Base-by-base conservation (phyloP, 768 basidiomycete genomes). In the Macrolepiota fuliginosa region DNA sequence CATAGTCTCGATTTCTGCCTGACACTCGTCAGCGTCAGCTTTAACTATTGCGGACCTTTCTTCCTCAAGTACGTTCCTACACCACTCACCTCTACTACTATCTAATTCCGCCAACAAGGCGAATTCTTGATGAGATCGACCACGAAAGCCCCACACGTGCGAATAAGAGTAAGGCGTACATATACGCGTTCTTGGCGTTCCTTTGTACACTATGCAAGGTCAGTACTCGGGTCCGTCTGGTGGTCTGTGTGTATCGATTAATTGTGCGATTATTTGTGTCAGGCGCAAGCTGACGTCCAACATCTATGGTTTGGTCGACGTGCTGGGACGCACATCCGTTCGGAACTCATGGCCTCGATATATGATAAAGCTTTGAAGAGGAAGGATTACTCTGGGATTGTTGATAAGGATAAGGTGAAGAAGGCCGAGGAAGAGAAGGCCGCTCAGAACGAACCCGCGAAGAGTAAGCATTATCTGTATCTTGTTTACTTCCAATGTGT, bases 361-460 rank as follows among this genome's bases (percentile, higher is more conserved):
- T 96, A 95, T 68, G 90, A 94, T 71, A 97, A 97, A 71, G 84
- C 93, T 0, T 74, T 96, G 36, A 90, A 89, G 71, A 77, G 94
- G 36, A 89, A 85, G 68, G 94, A 96, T 70, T 91, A 87, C 61
- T 91, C 91, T 0, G 94, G 93, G 1, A 77, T 92, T 45, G 78
- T 91, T 11, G 79, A 84, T 55, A 82, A 83, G 63, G 76, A 77
- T 17, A 74, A 76, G 65, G 71, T 71, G 15, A 71, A 70, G 64
- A 72, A 72, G 27, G 67, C 57, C 71, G 70, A 12, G 69, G 66
- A 4, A 66, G 65, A 3, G 66, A 70, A 54, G 65, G 69, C 64
- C 69, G n/a, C 63, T 24, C 54, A 75, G 63, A 72, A 71, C n/a
- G n/a, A 74, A 69, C 15, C 73, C 71, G 50, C 70, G 63, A 42